A percentile compares a stretch with the other conserved stretches of the same genome.
These are phyloP conservation scores for Citrus australasica DNA, from an alignment of 345 rosid species.

Conservation along the genomic window DNA sequence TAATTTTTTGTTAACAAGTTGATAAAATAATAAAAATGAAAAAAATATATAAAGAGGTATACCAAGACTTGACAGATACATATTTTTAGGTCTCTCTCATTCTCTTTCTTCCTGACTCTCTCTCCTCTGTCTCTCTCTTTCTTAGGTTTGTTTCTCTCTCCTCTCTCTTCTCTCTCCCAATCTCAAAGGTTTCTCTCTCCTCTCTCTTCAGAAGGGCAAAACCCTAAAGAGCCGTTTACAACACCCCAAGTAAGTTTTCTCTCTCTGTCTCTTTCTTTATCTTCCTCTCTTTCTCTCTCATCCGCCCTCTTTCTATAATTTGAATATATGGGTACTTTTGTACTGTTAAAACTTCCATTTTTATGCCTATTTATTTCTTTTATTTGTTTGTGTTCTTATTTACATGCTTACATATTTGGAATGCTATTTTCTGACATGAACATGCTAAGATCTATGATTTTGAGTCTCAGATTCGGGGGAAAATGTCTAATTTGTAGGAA, in stretches of 20 bases:
- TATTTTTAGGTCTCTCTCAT: constrained; percentile 38
- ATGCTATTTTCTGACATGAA: neutral
- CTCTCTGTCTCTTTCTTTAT: constrained; percentile 55
- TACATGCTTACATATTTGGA: neutral
- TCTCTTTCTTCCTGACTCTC: constrained; percentile 12
- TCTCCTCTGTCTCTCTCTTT: constrained; percentile 19
- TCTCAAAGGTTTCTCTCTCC: constrained; percentile 47
- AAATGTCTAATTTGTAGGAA: neutral
- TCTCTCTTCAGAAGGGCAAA: constrained; percentile 70
- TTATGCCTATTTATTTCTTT: no score
- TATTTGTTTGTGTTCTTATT: neutral
- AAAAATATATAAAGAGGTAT: neutral
- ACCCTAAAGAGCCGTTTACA: constrained; percentile 80
- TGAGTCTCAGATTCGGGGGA: neutral
- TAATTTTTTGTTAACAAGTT: no score
- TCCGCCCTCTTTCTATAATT: constrained; percentile 46
- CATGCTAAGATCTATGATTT: neutral
- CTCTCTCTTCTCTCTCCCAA: constrained; percentile 26
- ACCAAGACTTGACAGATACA: constrained; percentile 16
- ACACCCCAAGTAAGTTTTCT: constrained; percentile 81
- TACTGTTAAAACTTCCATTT: constrained; percentile 13
- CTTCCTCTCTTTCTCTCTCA: constrained; percentile 23
- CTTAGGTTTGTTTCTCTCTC: constrained; percentile 34
- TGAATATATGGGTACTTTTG: constrained; percentile 57
- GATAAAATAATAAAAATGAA: neutral